Percentiles rank a stretch among this genome's conserved stretches.
These are phyloP conservation scores for Puccinia polysora DNA, from an alignment of 1,284 basidiomycete species.

Conservation along the genomic window DNA sequence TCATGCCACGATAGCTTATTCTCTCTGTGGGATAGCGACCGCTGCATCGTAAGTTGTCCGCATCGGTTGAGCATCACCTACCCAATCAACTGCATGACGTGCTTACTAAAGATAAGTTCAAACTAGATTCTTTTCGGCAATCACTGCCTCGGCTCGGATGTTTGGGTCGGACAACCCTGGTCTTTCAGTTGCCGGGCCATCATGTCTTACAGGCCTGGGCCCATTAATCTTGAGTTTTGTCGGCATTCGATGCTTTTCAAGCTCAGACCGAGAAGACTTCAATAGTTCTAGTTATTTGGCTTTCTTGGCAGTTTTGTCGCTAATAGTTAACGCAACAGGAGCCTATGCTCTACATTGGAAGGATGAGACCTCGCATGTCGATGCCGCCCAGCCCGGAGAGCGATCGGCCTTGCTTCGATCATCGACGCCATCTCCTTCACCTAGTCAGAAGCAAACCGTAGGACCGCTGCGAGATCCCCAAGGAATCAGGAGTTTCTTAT, in stretches of 20 bases:
- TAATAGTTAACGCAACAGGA: conserved; percentile 4
- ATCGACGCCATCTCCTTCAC: background rate
- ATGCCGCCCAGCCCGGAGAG: conserved; percentile 4
- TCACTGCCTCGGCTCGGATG: conserved; percentile 30
- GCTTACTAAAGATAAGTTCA: background rate
- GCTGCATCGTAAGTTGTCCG: conserved; percentile 27
- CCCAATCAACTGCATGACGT: background rate
- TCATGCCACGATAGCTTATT: conserved; percentile 21
- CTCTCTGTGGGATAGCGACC: conserved; percentile 28
- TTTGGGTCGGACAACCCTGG: conserved; percentile 30
- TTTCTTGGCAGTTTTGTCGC: conserved; percentile 24
- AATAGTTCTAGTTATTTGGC: conserved; percentile 18
- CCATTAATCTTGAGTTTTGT: conserved; percentile 28
- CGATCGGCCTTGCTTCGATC: conserved; percentile 17
- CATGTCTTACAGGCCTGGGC: conserved; percentile 15
- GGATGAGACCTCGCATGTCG: background rate
- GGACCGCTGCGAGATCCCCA: background rate
- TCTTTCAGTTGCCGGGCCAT: conserved; percentile 30
- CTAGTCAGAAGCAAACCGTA: background rate
- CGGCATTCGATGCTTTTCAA: conserved; percentile 13
- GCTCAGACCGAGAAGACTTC: conserved; percentile 12
- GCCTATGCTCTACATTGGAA: background rate
- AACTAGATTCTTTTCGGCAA: conserved; percentile 29
- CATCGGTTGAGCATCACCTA: background rate
- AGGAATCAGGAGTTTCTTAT: conserved; percentile 1